These are phyloP conservation scores for Aspergillus heteromorphus DNA, from an alignment of 495 filamentous ascomycete species.

Conservation along the genomic window DNA sequence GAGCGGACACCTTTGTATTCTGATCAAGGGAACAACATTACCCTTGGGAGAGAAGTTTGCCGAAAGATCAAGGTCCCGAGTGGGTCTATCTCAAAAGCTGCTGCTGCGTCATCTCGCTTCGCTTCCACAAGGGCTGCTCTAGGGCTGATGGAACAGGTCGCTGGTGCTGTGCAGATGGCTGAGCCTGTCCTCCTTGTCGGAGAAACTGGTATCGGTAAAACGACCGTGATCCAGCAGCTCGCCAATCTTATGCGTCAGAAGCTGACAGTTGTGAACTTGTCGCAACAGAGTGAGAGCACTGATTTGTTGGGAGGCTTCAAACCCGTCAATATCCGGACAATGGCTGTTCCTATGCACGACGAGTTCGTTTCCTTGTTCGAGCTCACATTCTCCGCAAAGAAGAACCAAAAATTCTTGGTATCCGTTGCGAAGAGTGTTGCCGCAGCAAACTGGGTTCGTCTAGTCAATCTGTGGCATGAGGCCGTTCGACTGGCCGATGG, in stretches of 20 bases:
- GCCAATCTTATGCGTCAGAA: constrained; percentile 75
- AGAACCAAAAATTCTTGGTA: constrained; percentile 81
- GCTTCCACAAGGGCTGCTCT: constrained; percentile 42
- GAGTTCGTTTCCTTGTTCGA: constrained; percentile 87
- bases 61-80: constrained; percentile 39
- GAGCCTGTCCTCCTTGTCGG: constrained; percentile 92
- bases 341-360: constrained; percentile 86
- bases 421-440: constrained; percentile 71
- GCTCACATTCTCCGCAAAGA: constrained; percentile 74
- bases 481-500: constrained; percentile 77
- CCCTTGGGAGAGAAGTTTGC: constrained; percentile 60
- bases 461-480: constrained; percentile 82
- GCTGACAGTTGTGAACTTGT: constrained; percentile 86
- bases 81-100: constrained; percentile 27
- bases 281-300: constrained; percentile 92
- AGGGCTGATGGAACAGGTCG: constrained; percentile 71
- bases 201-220: constrained; percentile 98
- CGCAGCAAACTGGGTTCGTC: constrained; percentile 76
- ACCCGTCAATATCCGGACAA: constrained; percentile 80
- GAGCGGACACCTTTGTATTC: constrained; percentile 61
- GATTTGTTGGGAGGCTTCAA: constrained; percentile 96
- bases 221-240: constrained; percentile 87
- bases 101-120: constrained; percentile 37
- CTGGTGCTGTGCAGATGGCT: constrained; percentile 69
- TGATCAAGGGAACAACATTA: constrained; percentile 51